Evolutionary conservation across 768 basidiomycete genomes (phyloP).

Genomic region (Ephemerocybe angulata): DNA sequence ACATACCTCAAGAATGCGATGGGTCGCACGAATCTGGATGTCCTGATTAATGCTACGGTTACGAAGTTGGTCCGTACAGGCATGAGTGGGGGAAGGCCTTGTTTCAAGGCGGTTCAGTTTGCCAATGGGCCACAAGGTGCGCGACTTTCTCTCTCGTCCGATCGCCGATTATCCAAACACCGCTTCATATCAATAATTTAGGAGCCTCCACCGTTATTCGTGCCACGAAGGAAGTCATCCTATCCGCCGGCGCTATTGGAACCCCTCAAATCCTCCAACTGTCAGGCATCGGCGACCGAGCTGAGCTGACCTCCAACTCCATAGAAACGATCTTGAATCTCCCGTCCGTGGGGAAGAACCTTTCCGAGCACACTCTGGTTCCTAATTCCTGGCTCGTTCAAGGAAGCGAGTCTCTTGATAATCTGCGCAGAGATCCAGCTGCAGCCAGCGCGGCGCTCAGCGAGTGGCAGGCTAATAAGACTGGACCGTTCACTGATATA

Average conservation of each 20-base stretch:
- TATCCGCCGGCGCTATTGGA: conserved; percentile 34
- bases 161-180: neutral
- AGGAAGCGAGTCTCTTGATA: conserved; percentile 10
- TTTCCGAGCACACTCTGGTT: conserved; percentile 29
- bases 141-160: neutral
- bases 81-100: conserved; percentile 11
- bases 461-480: conserved; percentile 24
- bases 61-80: conserved; percentile 25
- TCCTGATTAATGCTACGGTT: conserved; percentile 32
- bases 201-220: neutral
- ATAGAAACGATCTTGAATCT: conserved; percentile 26
- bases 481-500: conserved; percentile 21
- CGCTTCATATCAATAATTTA: neutral
- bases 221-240: conserved; percentile 33
- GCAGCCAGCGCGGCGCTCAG: conserved; percentile 14
- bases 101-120: conserved; percentile 20
- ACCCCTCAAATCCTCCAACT: conserved; percentile 32
- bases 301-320: conserved; percentile 18
- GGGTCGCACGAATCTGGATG: conserved; percentile 22
- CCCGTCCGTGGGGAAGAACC: conserved; percentile 37
- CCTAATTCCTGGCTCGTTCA: conserved; percentile 17
- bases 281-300: conserved; percentile 32
- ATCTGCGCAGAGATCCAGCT: conserved; percentile 8
- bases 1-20: conserved; percentile 16
- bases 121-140: neutral